Evolutionary conservation across 2,329 filamentous ascomycete species (phyloP), one percentile per base, ranked within the genome.

Genomic region (Sclerotinia glacialis): DNA sequence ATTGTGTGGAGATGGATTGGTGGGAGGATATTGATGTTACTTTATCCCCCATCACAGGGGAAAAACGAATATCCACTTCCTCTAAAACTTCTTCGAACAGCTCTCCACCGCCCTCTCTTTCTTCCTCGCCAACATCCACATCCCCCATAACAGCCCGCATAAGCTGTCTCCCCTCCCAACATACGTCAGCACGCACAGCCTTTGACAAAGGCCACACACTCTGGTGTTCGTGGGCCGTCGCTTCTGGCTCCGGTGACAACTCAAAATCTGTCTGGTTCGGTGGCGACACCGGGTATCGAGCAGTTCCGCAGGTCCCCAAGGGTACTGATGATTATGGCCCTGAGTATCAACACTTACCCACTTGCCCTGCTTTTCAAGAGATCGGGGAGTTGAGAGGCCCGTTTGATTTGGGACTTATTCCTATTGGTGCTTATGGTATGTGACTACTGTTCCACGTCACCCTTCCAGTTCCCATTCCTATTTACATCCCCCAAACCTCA

Each of bases 1-100:
- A 92, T 67, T 89, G 94, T 53, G 96, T 92, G 0, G 93, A 97
- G 79, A 78, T 97, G 74, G 94, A 98, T 78, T 97, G 94, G 94
- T 97, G 94, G 94, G 89, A 96, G 72, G 89, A 91, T 70, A 84
- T 87, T 7, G 88, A 94, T 58, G 78, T 97, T n/a, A 86, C 80
- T 0, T 78, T 97, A 34, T 81, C 84, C 18, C 76, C 78, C 8
- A 72, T 74, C 12, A 71, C 72, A 67, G 75, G 64, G 72, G 70
- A 70, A 72, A 77, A 72, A 67, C 70, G 42, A 34, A 69, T 56
- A 56, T 72, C 64, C 50, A 67, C 40, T 71, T 69, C 66, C 69
- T 72, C 44, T 70, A 74, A 26, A 69, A 75, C 50, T 74, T 78
- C 4, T 75, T 74, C 42, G 18, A 37, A 54, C 6, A 37, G 12